A percentile compares a stretch with the other conserved stretches of the same genome.
These are phyloP conservation scores for Podosphaera leucotricha DNA, from an alignment of 2,329 filamentous ascomycete genomes.

Conservation along the genomic window DNA sequence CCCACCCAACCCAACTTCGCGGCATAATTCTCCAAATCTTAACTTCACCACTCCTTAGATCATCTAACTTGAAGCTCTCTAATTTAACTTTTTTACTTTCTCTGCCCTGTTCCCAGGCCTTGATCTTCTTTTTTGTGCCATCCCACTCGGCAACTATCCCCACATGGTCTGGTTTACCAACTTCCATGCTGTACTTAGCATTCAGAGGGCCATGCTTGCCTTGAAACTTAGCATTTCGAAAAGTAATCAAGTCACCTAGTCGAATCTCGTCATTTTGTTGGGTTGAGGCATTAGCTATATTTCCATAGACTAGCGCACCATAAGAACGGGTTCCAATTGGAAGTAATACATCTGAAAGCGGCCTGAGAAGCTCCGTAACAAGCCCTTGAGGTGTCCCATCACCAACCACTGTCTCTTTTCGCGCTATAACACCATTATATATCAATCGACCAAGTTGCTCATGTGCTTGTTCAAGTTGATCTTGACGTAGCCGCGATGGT, in stretches of 20 bases:
- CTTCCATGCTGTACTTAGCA: constrained; percentile 72
- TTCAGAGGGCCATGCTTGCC: constrained; percentile 92
- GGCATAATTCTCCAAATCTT: constrained; percentile 95
- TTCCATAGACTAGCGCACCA: constrained; percentile 80
- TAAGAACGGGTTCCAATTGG: constrained; percentile 79
- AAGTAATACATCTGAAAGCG: constrained; percentile 47
- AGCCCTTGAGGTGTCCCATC: constrained; percentile 64
- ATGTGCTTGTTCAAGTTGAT: constrained; percentile 76
- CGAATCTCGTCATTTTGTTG: constrained; percentile 84
- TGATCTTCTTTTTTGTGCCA: constrained; percentile 91
- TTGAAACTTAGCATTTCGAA: constrained; percentile 85
- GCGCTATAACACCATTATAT: constrained; percentile 40
- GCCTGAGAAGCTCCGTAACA: constrained; percentile 54
- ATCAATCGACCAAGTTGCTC: constrained; percentile 61
- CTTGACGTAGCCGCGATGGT: constrained; percentile 61
- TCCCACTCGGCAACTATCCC: constrained; percentile 91
- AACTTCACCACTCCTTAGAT: constrained; percentile 79
- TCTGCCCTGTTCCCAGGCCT: constrained; percentile 83
- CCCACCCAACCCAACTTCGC: constrained; percentile 81
- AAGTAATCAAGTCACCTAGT: constrained; percentile 72
- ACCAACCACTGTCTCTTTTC: constrained; percentile 59
- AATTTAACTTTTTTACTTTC: constrained; percentile 85
- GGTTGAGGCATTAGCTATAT: constrained; percentile 81
- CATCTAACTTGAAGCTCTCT: constrained; percentile 84
- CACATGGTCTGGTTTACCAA: constrained; percentile 71